Evolutionary conservation across 108 stramenopile species (phyloP), one percentile per base, ranked within the genome.

Genomic region (Cyclotella baltica): DNA sequence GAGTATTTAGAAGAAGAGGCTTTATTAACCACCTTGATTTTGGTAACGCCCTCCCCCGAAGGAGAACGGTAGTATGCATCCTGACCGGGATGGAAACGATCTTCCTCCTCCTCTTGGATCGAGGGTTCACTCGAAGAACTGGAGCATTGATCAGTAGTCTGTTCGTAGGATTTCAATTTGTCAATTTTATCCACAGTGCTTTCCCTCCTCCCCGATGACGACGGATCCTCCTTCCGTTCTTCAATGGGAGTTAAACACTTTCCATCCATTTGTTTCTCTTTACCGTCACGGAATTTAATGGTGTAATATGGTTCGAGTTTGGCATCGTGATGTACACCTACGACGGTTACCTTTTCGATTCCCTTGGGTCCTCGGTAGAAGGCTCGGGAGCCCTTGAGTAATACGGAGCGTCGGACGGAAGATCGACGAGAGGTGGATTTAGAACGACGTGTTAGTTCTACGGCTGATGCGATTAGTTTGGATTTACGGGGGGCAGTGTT

Each of bases 271-370:
- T 87, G 86, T 70, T 87, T 87, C 80, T 87, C 86, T 59, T 69
- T 80, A 59, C 86, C 86, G 53, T 83, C 83, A 16, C 67, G 50
- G 35, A 87, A 52, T 35, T 61, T 38, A 46, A 87, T 84, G 16
- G 86, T 84, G 37, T 84, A 87, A 64, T 87, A 87, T 20, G 86
- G 83, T 33, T 76, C 86, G 46, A 87, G 22, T 35, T 82, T 77
- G 37, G 75, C 75, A 72, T 87, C 86, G 59, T 77, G 76, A 72
- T 87, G 86, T 33, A 83, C 63, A 27, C 75, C 82, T 50, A 76
- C 73, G 16, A 81, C 56, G 25, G 80, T 81, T 13, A 81, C 80
- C 63, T 81, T 81, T 27, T 43, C 62, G 22, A 81, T 75, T 18
- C 80, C 80, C 63, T 64, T 81, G 18, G 73, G 27, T 5, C 67